Conservation (phyloP, 495 filamentous ascomycete genomes). For the Rostrohypoxylon terebratum region DNA sequence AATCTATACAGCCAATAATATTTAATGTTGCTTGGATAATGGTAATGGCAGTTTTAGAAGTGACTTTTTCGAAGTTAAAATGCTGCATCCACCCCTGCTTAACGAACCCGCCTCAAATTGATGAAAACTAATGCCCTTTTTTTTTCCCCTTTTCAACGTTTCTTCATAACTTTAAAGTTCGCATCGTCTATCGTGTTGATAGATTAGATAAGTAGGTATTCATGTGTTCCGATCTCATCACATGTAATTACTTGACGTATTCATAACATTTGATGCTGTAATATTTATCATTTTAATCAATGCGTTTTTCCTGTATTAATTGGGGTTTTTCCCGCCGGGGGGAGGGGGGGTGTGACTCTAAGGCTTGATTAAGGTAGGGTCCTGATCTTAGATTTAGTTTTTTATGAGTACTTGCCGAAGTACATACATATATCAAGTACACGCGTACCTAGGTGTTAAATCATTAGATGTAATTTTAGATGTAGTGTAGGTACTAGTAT, state of each 20-base stretch:
- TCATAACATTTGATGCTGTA: no score
- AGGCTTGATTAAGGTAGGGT: not conserved
- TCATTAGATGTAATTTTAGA: no score
- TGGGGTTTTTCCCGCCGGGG: no score
- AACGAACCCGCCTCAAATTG: slow-evolving; percentile 30
- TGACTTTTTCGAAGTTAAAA: not conserved
- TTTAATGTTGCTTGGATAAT: no score
- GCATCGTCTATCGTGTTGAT: not conserved
- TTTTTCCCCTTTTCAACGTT: not conserved
- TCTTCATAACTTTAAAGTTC: not conserved
- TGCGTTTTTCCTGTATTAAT: no score
- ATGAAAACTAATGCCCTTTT: slow-evolving; percentile 14
- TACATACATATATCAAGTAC: not conserved
- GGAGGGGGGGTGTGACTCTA: not conserved
- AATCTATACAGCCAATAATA: no score
- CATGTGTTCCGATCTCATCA: no score
- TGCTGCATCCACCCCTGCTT: slow-evolving; percentile 14
- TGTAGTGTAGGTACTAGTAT: no score
- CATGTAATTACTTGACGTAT: no score
- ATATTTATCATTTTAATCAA: no score
- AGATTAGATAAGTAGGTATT: no score
- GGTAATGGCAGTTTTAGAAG: slow-evolving; percentile 4
- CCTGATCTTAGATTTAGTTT: not conserved
- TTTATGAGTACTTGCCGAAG: not conserved
- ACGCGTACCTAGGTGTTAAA: no score